Conservation (phyloP, 805 yeast species). For the Hanseniaspora opuntiae region DNA sequence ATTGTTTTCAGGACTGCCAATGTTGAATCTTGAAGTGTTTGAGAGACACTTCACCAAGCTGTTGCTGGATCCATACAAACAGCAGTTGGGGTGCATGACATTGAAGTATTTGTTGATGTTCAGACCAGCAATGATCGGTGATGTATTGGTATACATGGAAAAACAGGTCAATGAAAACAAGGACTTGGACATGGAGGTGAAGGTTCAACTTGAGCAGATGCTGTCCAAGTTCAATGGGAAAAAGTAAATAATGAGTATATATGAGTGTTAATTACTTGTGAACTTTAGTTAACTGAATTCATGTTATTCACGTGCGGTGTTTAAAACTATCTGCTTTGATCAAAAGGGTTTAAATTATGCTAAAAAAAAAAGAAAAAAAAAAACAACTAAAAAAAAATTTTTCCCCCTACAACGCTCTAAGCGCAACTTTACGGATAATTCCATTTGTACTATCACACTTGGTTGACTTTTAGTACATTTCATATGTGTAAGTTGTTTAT, state of each 20-base stretch:
- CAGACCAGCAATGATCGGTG: slow-evolving; percentile 63
- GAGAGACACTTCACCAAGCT: slow-evolving; percentile 48
- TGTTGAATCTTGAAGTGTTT: slow-evolving; percentile 31
- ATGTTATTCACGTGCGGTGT: no score
- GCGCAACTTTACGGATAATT: no score
- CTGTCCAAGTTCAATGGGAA: not conserved
- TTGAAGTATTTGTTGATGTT: slow-evolving; percentile 75
- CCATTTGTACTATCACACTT: no score
- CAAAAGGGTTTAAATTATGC: no score
- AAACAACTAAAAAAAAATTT: no score
- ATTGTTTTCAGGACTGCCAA: slow-evolving; percentile 77
- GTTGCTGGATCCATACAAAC: slow-evolving; percentile 75
- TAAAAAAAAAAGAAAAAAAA: no score
- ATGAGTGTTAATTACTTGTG: no score
- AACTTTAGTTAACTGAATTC: no score
- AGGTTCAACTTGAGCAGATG: slow-evolving; percentile 1
- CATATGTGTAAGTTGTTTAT: not conserved
- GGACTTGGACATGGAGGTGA: slow-evolving; percentile 16
- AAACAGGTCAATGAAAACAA: slow-evolving; percentile 20
- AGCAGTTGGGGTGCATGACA: slow-evolving; percentile 67
- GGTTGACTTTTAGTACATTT: no score
- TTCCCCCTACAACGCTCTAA: no score
- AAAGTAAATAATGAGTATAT: not conserved
- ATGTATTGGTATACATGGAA: slow-evolving; percentile 23
- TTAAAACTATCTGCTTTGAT: no score